Base-by-base conservation (phyloP, 805 yeast genomes). In the Candida railenensis region DNA sequence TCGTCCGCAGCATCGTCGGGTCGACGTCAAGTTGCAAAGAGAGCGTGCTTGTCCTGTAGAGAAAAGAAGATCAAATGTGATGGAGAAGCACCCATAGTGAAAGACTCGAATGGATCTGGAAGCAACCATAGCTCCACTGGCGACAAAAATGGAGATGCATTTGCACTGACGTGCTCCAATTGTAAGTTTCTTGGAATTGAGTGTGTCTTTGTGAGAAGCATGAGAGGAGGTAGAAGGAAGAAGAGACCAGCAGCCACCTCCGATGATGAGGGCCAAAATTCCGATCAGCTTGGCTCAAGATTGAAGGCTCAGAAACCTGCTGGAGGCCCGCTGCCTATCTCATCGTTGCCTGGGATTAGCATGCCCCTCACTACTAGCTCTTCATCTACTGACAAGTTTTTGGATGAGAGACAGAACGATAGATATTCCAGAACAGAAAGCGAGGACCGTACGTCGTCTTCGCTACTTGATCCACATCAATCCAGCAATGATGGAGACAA, bases 51-150 rank as follows among this genome's bases (percentile, higher is more conserved):
- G 4, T 71, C 81, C 3, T 82, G 88, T 49, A 76, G 88, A 36
- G 85, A 80, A 53, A 81, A 79, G 64, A 82, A 83, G 54, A 72
- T 82, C 51, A 82, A 81, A 53, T 82, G 88, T 61, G 86, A 82
- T 52, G 87, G 87, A 12, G 86, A 81, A 52, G 56, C 69, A 12
- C 55, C 59, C 3, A 45, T 51, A 19, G 46, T 47, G 20, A 43
- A 32, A 32, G 38, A 43, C 5, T 37, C 43, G 18, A 48, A 62
- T 3, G 63, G 61, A 4, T 58, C 53, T 42, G 56, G 39, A 42
- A 43, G 43, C 49, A 14, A 11, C 48, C 54, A 36, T 8, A 5
- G 22, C 21, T 8, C 14, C 37, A 15, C 14, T 16, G 14, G 14
- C 45, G 67, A 59, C 45, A 52, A 53, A 3, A 45, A 47, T 12